Base-by-base conservation (phyloP, 805 yeast genomes). In the Candida coquimbonensis region DNA sequence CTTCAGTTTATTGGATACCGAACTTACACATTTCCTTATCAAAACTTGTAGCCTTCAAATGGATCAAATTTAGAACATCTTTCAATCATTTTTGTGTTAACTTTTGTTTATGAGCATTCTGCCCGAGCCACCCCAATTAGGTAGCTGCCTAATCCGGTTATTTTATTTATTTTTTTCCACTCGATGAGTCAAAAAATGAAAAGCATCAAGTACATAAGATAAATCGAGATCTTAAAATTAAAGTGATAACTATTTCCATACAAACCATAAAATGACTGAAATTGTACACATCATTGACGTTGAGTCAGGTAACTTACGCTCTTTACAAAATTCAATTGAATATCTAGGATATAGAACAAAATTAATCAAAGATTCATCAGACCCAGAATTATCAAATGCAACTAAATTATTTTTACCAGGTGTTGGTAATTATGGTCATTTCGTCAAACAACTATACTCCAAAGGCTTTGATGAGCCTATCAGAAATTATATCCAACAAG, bases 351-450 rank as follows among this genome's bases (percentile, higher is more conserved):
- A 80, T 61, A 68, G 75, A 19, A 83, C 85, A 5, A 66, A 69
- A 38, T 75, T 83, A 57, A 74, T 90, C 55, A 77, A 72, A 48
- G 68, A 76, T 47, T 77, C 81, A 16, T 63, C 66, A 7, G 88
- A 85, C 46, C 79, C 81, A 45, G 65, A 63, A 34, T 53, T 62
- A 26, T 73, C 46, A 49, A 66, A 69, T 11, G 85, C 86, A 38
- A 68, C 64, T 8, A 65, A 71, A 55, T 70, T 93, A 50, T 74
- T 93, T 48, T 74, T 93, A 24, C 99, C 99, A 8, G 99, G 99
- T 26, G 99, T 93, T 16, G 99, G 99, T 12, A 91, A 89, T 62
- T 95, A 79, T 64, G 99, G 96, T 39, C 98, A 93, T 62, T 90
- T 91, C 62, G 89, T 90, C 49, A 78, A 77, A 43, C 80, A 84